Conservation (phyloP, 768 basidiomycete species). For the Coprinellus aureogranulatus region DNA sequence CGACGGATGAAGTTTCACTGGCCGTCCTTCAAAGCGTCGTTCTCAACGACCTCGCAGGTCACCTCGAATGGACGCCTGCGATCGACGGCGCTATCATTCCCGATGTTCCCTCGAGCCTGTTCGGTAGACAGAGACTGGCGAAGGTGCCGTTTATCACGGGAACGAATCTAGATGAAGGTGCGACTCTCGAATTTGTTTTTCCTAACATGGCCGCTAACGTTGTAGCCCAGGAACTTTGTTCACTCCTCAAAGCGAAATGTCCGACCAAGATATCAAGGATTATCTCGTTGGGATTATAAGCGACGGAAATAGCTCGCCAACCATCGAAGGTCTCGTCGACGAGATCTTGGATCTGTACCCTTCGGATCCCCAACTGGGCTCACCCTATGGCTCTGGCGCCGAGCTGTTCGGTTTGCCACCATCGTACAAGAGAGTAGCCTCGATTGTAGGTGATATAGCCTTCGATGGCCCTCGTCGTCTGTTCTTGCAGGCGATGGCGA, state of each 20-base stretch:
- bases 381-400: slow-evolving; percentile 45
- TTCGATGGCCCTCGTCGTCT: slow-evolving; percentile 39
- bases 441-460: slow-evolving; percentile 35
- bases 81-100: slow-evolving; percentile 41
- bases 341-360: slow-evolving; percentile 38
- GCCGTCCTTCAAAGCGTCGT: slow-evolving; percentile 12
- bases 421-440: slow-evolving; percentile 30
- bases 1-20: slow-evolving; percentile 21
- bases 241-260: slow-evolving; percentile 22
- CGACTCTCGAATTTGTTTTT: too few relatives aligned
- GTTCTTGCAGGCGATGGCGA: slow-evolving; percentile 40
- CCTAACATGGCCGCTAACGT: too few relatives aligned
- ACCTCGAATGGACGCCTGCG: slow-evolving; percentile 30
- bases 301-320: not conserved
- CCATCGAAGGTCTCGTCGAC: not conserved
- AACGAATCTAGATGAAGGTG: slow-evolving; percentile 46
- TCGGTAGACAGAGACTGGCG: slow-evolving; percentile 23
- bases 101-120: slow-evolving; percentile 35
- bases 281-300: too few relatives aligned
- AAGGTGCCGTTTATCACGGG: slow-evolving; percentile 45
- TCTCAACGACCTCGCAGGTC: slow-evolving; percentile 6
- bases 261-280: slow-evolving; percentile 22
- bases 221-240: slow-evolving; percentile 38
- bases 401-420: slow-evolving; percentile 38
- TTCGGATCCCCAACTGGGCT: slow-evolving; percentile 37